Conservation (phyloP, 257 asterid species). For the Rhazya stricta region DNA sequence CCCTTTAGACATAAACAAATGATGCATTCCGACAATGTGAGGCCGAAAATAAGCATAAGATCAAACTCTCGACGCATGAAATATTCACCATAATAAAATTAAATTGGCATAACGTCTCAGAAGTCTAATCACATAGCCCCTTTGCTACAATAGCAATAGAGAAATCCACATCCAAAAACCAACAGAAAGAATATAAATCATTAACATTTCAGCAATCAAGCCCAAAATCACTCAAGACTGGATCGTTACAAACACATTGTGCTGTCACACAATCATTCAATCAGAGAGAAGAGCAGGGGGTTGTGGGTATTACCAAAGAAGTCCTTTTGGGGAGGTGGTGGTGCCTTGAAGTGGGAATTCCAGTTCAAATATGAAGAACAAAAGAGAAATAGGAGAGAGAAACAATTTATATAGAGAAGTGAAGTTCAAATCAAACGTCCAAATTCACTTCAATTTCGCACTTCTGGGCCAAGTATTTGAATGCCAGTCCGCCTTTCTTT, state of each 20-base stretch:
- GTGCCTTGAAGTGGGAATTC: slow-evolving; percentile 2
- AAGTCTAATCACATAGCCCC: not conserved
- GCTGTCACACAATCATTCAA: not conserved
- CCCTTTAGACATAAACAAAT: not conserved
- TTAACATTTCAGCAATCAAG: not conserved
- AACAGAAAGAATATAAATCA: not conserved
- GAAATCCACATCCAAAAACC: not conserved
- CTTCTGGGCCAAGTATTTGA: not conserved
- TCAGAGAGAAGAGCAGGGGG: not conserved
- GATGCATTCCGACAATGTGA: not conserved
- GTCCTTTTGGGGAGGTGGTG: not conserved
- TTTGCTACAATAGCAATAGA: not conserved
- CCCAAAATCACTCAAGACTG: not conserved
- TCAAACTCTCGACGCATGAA: not conserved
- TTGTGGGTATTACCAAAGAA: slow-evolving; percentile 7
- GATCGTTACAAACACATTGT: not conserved
- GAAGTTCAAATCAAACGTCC: slow-evolving; percentile 10
- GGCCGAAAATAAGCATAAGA: not conserved
- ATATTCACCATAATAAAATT: not conserved
- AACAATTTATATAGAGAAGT: not conserved
- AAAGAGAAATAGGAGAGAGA: not conserved
- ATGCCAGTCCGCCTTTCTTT: slow-evolving; percentile 14
- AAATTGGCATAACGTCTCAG: not conserved
- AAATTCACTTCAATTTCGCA: not conserved
- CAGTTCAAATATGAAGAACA: not conserved